Evolutionary conservation across 352 stramenopile genomes (phyloP).

Genomic region (Globisporangium carolinianum): DNA sequence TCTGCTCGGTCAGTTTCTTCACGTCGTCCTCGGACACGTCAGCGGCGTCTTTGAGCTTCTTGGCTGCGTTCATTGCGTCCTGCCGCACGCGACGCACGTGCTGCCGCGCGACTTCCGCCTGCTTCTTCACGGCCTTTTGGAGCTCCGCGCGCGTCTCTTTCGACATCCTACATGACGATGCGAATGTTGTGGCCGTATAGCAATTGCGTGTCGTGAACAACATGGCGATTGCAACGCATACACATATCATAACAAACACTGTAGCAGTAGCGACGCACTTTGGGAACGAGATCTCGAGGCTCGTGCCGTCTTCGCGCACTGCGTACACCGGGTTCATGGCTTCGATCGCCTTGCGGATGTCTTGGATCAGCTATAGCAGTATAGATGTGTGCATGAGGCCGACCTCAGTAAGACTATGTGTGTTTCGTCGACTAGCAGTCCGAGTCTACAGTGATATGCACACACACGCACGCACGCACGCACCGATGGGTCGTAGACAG

Average conservation of each 20-base stretch:
- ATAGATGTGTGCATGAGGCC: neutral
- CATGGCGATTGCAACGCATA: too few relatives aligned
- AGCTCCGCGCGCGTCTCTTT: constrained; percentile 78
- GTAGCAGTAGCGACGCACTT: constrained; percentile 45
- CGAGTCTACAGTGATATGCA: too few relatives aligned
- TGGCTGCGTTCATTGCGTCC: constrained; percentile 76
- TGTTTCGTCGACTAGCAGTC: too few relatives aligned
- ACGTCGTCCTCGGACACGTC: constrained; percentile 70
- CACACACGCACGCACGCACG: constrained; percentile 10
- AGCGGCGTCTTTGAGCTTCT: constrained; percentile 77
- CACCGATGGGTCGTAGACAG: constrained; percentile 80
- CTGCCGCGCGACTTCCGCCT: constrained; percentile 73
- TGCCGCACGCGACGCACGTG: constrained; percentile 80
- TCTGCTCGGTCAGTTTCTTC: constrained; percentile 65
- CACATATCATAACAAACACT: too few relatives aligned
- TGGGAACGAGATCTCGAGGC: constrained; percentile 73
- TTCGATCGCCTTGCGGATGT: constrained; percentile 73
- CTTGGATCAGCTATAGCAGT: constrained; percentile 39
- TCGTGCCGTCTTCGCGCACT: constrained; percentile 55
- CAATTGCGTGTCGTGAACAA: too few relatives aligned
- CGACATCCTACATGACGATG: constrained; percentile 73
- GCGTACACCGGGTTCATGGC: constrained; percentile 70
- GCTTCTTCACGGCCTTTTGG: constrained; percentile 75
- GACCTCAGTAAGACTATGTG: too few relatives aligned
- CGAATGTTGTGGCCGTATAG: too few relatives aligned